Conservation (phyloP, 352 stramenopile genomes). For the Pythium periplocum region DNA sequence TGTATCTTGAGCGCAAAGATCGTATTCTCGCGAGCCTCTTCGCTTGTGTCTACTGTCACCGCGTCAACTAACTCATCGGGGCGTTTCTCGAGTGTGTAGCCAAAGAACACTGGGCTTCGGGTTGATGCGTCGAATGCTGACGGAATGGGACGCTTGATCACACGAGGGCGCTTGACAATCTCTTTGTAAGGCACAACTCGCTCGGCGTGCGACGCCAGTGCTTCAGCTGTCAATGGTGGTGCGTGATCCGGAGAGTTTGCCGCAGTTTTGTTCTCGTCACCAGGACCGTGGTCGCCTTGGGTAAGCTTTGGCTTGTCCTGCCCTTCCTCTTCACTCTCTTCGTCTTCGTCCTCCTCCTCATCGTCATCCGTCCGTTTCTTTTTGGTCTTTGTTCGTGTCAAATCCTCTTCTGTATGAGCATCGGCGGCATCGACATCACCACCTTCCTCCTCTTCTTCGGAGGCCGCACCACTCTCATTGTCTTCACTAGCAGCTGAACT, state of each 20-base stretch:
- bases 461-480: conserved; percentile 16
- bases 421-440: conserved; percentile 2
- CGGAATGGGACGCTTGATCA: conserved; percentile 44
- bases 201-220: conserved; percentile 14
- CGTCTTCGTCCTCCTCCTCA: conserved; percentile 10
- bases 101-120: conserved; percentile 68
- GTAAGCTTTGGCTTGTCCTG: conserved; percentile 10
- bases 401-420: neutral
- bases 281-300: neutral
- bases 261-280: neutral
- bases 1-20: conserved; percentile 58
- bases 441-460: conserved; percentile 12
- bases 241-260: neutral
- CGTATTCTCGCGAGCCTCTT: conserved; percentile 27
- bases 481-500: conserved; percentile 57
- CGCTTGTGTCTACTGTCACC: conserved; percentile 23
- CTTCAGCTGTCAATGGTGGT: conserved; percentile 11
- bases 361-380: conserved; percentile 13
- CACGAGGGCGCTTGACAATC: conserved; percentile 34
- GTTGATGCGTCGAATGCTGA: conserved; percentile 35
- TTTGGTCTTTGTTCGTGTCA: neutral
- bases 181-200: conserved; percentile 20
- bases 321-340: conserved; percentile 9
- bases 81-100: conserved; percentile 44
- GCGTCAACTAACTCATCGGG: conserved; percentile 31